These are phyloP conservation scores for Ogataea zsoltii DNA, from an alignment of 805 yeast species.

Conservation along the genomic window DNA sequence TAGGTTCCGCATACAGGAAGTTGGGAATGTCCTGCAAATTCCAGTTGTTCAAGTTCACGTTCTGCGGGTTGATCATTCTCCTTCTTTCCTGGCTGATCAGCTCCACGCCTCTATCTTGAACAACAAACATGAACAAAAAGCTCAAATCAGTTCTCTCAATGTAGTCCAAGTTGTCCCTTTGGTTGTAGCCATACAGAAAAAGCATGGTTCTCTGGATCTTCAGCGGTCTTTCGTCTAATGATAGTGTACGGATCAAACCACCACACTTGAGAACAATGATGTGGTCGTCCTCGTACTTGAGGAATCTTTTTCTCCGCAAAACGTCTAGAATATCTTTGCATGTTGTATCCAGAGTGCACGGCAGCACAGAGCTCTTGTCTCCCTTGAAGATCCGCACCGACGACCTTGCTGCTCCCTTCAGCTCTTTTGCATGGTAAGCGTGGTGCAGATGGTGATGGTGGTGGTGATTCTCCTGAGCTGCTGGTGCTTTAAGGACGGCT, in stretches of 20 bases:
- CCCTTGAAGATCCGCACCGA: constrained; percentile 73
- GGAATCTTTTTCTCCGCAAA: constrained; percentile 75
- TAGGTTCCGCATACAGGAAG: constrained; percentile 76
- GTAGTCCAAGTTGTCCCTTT: constrained; percentile 71
- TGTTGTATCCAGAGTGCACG: constrained; percentile 76
- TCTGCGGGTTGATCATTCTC: constrained; percentile 59
- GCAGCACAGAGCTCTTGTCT: constrained; percentile 78
- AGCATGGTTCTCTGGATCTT: constrained; percentile 73
- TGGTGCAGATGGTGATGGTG: constrained; percentile 22
- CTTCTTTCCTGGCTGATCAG: constrained; percentile 33
- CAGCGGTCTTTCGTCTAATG: constrained; percentile 73
- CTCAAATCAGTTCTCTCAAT: constrained; percentile 84
- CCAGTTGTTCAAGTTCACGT: constrained; percentile 71
- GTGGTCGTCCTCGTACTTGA: constrained; percentile 68
- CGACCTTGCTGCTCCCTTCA: constrained; percentile 34
- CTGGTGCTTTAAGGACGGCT: constrained; percentile 8
- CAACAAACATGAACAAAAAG: constrained; percentile 77
- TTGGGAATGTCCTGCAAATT: constrained; percentile 85
- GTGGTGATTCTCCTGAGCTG: constrained; percentile 8
- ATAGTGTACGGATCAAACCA: constrained; percentile 69
- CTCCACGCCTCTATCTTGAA: constrained; percentile 63
- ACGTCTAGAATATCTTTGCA: constrained; percentile 71
- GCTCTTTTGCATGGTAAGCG: constrained; percentile 23
- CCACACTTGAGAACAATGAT: constrained; percentile 77
- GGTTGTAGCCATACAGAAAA: constrained; percentile 74